Conservation (phyloP, 345 rosid species). For the Dimocarpus longan region DNA sequence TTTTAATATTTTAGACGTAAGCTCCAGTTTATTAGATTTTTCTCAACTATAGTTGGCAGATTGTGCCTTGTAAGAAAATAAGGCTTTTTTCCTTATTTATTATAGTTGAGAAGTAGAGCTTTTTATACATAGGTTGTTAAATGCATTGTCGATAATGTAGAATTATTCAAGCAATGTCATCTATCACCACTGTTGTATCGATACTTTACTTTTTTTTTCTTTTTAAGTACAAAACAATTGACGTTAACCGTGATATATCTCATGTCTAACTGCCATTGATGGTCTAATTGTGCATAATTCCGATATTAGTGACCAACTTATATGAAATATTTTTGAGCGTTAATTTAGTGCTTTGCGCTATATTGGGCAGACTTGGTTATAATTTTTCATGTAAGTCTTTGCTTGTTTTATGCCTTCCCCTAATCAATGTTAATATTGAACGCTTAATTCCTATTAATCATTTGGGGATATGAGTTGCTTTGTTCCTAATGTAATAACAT, state of each 20-base stretch:
- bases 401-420: background rate
- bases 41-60: too few relatives aligned
- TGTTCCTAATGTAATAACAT: background rate
- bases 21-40: too few relatives aligned
- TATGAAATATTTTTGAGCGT: background rate
- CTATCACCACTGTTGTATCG: background rate
- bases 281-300: too few relatives aligned
- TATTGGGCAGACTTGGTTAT: background rate
- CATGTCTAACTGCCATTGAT: too few relatives aligned
- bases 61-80: too few relatives aligned
- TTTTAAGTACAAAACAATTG: background rate
- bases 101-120: too few relatives aligned
- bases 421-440: background rate
- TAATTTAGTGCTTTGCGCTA: background rate
- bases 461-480: background rate
- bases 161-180: too few relatives aligned
- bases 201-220: background rate
- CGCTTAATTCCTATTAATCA: background rate
- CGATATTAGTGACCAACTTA: background rate
- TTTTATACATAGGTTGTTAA: too few relatives aligned
- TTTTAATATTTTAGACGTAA: too few relatives aligned
- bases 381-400: background rate
- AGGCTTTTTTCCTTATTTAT: too few relatives aligned
- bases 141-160: too few relatives aligned
- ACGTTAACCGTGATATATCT: background rate